These are phyloP conservation scores for Aspergillus puulaauensis DNA, from an alignment of 2,329 filamentous ascomycete genomes.

Conservation along the genomic window DNA sequence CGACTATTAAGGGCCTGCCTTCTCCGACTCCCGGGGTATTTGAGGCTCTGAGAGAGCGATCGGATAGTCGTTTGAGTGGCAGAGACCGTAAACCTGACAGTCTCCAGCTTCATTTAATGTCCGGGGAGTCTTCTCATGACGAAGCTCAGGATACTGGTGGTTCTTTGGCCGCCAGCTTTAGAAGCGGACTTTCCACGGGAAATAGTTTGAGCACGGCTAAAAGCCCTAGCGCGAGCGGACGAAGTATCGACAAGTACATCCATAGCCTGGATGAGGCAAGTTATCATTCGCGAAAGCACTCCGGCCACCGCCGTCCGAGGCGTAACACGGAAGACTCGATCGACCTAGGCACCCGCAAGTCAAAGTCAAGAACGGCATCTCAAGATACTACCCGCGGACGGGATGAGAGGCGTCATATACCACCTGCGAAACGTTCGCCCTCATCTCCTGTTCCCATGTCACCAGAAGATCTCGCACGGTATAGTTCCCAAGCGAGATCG, in stretches of 20 bases:
- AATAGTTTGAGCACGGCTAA: slow-evolving; percentile 51
- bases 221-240: slow-evolving; percentile 60
- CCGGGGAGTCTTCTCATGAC: slow-evolving; percentile 53
- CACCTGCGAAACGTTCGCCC: slow-evolving; percentile 78
- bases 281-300: slow-evolving; percentile 56
- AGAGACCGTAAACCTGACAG: slow-evolving; percentile 76
- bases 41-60: slow-evolving; percentile 60
- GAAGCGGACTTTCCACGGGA: slow-evolving; percentile 37
- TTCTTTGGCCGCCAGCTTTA: slow-evolving; percentile 48
- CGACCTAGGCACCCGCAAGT: slow-evolving; percentile 50
- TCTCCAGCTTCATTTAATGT: slow-evolving; percentile 62
- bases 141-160: slow-evolving; percentile 49
- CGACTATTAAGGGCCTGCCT: slow-evolving; percentile 59
- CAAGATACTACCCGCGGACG: slow-evolving; percentile 65
- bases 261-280: slow-evolving; percentile 79
- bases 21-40: slow-evolving; percentile 68
- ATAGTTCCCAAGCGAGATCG: slow-evolving; percentile 39
- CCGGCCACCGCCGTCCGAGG: slow-evolving; percentile 54
- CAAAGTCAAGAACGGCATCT: slow-evolving; percentile 60
- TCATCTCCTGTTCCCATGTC: slow-evolving; percentile 95
- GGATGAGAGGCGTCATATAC: slow-evolving; percentile 65
- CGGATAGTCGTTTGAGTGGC: slow-evolving; percentile 58
- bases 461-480: slow-evolving; percentile 68
- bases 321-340: slow-evolving; percentile 43
- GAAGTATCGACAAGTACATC: slow-evolving; percentile 79